Base-by-base conservation (phyloP, 805 yeast species). In the Martiniozyma abietophila region DNA sequence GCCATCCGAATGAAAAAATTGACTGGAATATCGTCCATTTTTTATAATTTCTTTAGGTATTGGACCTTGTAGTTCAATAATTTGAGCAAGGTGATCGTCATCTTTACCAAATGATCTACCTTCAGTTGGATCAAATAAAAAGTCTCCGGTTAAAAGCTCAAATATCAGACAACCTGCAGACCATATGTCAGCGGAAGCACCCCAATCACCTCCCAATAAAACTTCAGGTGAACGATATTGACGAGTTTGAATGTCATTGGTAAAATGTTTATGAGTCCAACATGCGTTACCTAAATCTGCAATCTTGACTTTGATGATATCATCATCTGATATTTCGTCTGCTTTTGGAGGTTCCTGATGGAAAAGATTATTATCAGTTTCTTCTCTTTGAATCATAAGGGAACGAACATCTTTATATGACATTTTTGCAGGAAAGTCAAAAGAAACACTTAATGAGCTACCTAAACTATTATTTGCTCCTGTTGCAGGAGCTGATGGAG, bases 51-150 rank as follows among this genome's bases (percentile, higher is more conserved):
- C 86, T 78, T 43, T 74, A 67, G 56, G 61, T 8, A 59, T 50
- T 6, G 54, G 45, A 3, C 63, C 62, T 16, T 58, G 49, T 14
- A 59, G 44, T 43, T 89, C 97, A 23, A 92, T 76, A 10, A 92
- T 84, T 56, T 92, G 97, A 0, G 97, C 97, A 47, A 92, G 68
- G 56, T 92, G 98, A 55, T 92, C 98, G 51, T 89, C 96, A 56
- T 88, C 95, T 50, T 88, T 88, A 31, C 77, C 55, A 58, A 84
- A 89, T 4, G 80, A 64, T 36, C 71, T 73, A 1, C 88, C 86
- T 41, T 74, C 74, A 34, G 76, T 72, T 5, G 98, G 98, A 54
- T 89, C 96, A 56, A 89, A 92, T 32, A 92, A 58, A 50, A 88
- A 88, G 57, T 89, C 97, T 3, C 97, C 97, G 0, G 98, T 89